Evolutionary conservation across 495 filamentous ascomycete genomes (phyloP).

Genomic region (Arthonia radiata): DNA sequence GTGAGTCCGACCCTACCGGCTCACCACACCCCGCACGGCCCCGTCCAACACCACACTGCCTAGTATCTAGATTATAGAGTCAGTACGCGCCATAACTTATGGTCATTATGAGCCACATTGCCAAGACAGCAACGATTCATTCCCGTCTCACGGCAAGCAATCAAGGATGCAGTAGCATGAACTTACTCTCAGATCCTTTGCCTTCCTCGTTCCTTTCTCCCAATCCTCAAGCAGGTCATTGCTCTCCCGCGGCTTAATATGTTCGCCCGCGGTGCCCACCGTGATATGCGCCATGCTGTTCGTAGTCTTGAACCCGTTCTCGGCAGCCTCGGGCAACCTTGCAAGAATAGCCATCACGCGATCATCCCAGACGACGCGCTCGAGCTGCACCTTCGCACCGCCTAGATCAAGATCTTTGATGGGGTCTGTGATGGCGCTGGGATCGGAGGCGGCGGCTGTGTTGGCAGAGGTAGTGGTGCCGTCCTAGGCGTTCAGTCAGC

Average conservation of each 20-base stretch:
- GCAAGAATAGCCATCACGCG: slow-evolving; percentile 75
- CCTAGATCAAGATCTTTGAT: too few species aligned
- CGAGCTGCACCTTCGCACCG: slow-evolving; percentile 7
- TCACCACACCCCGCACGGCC: slow-evolving; percentile 14
- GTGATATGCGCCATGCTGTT: slow-evolving; percentile 77
- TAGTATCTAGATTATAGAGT: slow-evolving; percentile 11
- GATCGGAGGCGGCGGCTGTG: neutral
- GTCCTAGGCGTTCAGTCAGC: too few species aligned
- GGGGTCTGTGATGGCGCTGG: neutral
- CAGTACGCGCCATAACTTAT: too few species aligned
- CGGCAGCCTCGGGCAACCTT: slow-evolving; percentile 27
- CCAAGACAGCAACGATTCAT: too few species aligned
- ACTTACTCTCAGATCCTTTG: slow-evolving; percentile 20
- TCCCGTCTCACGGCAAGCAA: too few species aligned
- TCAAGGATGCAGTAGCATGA: too few species aligned
- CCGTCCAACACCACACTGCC: slow-evolving; percentile 16
- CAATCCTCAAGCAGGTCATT: slow-evolving; percentile 58
- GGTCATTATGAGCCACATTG: too few species aligned
- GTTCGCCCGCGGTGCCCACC: slow-evolving; percentile 44
- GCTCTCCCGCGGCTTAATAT: slow-evolving; percentile 79
- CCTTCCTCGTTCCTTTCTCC: slow-evolving; percentile 27
- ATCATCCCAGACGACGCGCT: slow-evolving; percentile 53
- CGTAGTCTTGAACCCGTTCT: slow-evolving; percentile 33
- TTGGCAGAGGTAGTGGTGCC: slow-evolving; percentile 1
- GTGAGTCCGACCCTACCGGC: too few species aligned